phyloP scores from a whole-genome alignment of 495 filamentous ascomycete genomes.

The Daldinia caldariorum region DNA sequence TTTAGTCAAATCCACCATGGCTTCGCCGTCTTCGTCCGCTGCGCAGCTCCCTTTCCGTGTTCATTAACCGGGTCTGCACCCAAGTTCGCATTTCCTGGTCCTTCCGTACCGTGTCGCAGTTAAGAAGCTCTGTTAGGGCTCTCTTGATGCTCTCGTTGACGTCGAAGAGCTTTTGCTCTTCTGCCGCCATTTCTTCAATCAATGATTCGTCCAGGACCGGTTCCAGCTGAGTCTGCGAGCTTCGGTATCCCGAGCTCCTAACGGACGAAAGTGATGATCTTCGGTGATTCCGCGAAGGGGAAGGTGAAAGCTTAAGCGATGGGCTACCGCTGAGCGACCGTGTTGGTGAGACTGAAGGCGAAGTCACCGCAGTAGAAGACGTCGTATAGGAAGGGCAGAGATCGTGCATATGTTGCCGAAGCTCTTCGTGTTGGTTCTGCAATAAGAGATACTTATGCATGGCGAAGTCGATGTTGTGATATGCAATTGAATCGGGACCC shows the following conservation, averaged over 20 bases:
- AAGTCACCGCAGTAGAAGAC: constrained; percentile 45
- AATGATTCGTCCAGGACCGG: constrained; percentile 52
- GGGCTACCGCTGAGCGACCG: constrained; percentile 39
- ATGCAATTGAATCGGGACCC: constrained; percentile 9
- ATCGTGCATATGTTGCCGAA: constrained; percentile 60
- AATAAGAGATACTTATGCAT: constrained; percentile 66
- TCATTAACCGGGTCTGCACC: constrained; percentile 71
- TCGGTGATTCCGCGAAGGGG: constrained; percentile 39
- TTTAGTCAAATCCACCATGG: constrained; percentile 40
- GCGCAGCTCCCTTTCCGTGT: constrained; percentile 68
- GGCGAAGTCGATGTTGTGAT: constrained; percentile 57
- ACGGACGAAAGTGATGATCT: constrained; percentile 47
- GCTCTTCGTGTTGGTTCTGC: constrained; percentile 64
- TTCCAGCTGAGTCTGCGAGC: constrained; percentile 45
- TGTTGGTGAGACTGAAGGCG: constrained; percentile 52
- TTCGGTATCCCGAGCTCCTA: constrained; percentile 16
- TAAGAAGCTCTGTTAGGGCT: constrained; percentile 71
- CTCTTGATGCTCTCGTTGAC: constrained; percentile 73
- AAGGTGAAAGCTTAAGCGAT: constrained; percentile 37
- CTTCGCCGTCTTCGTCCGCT: constrained; percentile 56
- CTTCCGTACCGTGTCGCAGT: constrained; percentile 65
- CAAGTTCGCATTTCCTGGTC: constrained; percentile 68
- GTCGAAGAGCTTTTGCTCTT: constrained; percentile 64
- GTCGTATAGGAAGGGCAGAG: constrained; percentile 53
- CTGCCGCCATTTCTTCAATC: constrained; percentile 57